These are phyloP conservation scores for Massariosphaeria phaeospora DNA, from an alignment of 495 filamentous ascomycete species.

Conservation along the genomic window DNA sequence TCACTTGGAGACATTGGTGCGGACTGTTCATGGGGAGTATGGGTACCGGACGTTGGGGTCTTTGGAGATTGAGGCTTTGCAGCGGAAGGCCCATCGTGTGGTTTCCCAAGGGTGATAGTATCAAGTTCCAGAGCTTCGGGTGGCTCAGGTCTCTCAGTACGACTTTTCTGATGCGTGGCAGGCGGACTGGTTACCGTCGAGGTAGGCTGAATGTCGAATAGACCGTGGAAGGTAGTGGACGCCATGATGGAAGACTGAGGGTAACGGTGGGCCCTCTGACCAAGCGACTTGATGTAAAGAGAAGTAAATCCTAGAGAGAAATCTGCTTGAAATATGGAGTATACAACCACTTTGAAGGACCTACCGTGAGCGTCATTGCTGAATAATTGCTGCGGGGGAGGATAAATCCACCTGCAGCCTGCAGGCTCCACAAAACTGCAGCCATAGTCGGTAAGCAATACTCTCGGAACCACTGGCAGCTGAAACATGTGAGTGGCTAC, in stretches of 20 bases:
- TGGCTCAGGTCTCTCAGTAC: neutral
- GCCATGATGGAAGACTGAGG: constrained; percentile 9
- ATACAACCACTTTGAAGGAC: too few species aligned
- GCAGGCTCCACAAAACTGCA: too few species aligned
- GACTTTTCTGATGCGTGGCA: constrained; percentile 21
- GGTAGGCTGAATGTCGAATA: constrained; percentile 25
- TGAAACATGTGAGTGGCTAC: neutral
- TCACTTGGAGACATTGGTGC: constrained; percentile 48
- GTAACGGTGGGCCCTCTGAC: neutral
- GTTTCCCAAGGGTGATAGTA: constrained; percentile 3
- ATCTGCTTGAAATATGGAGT: too few species aligned
- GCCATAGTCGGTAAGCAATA: too few species aligned
- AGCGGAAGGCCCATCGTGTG: constrained; percentile 18
- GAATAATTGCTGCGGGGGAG: constrained; percentile 5
- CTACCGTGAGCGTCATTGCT: constrained; percentile 15
- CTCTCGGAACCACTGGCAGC: neutral
- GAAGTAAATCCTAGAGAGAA: constrained; percentile 6
- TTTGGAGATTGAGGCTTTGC: neutral
- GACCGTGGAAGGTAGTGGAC: constrained; percentile 16
- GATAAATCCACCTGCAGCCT: too few species aligned
- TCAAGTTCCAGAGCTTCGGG: constrained; percentile 25
- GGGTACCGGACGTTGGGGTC: neutral
- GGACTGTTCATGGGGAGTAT: constrained; percentile 11
- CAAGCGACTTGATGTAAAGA: neutral
- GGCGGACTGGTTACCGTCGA: constrained; percentile 12